A percentile compares a stretch with the other conserved stretches of the same genome.
Evolutionary conservation across 1,139 yeast species (phyloP).

Genomic region (Yamadazyma kanchanaburiensis): DNA sequence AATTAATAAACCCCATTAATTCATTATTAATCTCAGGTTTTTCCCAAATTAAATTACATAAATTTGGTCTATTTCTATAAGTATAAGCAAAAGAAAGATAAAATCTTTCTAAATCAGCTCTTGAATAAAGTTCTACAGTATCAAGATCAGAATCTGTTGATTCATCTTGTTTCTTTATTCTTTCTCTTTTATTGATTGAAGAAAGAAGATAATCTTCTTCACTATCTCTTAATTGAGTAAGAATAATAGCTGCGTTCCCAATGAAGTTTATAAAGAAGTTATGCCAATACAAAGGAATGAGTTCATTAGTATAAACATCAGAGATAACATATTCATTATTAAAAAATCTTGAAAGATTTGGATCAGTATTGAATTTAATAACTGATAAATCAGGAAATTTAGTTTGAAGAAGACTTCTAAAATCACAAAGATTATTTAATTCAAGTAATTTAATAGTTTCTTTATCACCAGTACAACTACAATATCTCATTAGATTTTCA

Average conservation of each 20-base stretch:
- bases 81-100: conserved; percentile 74
- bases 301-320: conserved; percentile 22
- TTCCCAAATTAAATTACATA: conserved; percentile 67
- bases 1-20: conserved; percentile 69
- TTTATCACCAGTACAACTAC: conserved; percentile 60
- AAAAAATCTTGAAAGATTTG: conserved; percentile 3
- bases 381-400: conserved; percentile 58
- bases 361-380: conserved; percentile 19
- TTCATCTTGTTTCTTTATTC: conserved; percentile 13
- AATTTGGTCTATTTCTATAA: conserved; percentile 57
- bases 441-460: conserved; percentile 31
- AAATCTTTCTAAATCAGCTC: conserved; percentile 85
- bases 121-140: conserved; percentile 57
- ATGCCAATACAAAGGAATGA: conserved; percentile 46
- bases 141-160: conserved; percentile 21
- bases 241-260: conserved; percentile 70
- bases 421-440: conserved; percentile 54
- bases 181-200: conserved; percentile 30
- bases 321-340: conserved; percentile 19
- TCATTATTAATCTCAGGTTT: conserved; percentile 48
- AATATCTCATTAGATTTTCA: conserved; percentile 68
- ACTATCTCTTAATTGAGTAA: conserved; percentile 75
- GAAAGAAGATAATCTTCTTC: conserved; percentile 82
- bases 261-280: conserved; percentile 60
- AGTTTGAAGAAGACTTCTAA: conserved; percentile 63